Evolutionary conservation across 371 early-diverging fungal species (phyloP), one percentile per base, ranked within the genome.

Genomic region (Syncephalis plumigaleata): DNA sequence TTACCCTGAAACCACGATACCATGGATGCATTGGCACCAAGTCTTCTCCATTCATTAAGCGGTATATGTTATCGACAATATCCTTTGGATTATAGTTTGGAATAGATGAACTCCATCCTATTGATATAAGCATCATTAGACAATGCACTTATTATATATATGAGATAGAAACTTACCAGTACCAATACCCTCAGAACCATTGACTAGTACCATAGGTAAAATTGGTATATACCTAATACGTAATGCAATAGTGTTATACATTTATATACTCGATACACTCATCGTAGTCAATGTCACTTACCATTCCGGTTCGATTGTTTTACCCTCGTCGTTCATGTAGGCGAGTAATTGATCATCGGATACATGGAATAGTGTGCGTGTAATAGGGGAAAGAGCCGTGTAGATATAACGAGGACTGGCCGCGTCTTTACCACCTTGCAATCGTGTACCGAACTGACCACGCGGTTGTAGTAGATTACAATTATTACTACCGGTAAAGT

Each of bases 141-240:
- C n/a, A n/a, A n/a, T n/a, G n/a, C n/a, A n/a, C n/a, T n/a, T n/a
- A n/a, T n/a, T n/a, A n/a, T n/a, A n/a, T n/a, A n/a, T n/a, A n/a
- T n/a, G n/a, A n/a, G n/a, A n/a, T n/a, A n/a, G n/a, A n/a, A n/a
- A n/a, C n/a, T n/a, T n/a, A n/a, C n/a, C 99, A 13, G 99, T 99
- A 27, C 99, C 99, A 49, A 99, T 99, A 53, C 99, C 99, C 23
- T 96, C 92, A 1, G 87, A 77, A 23, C 99, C 99, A 61, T 99
- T 99, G 8, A 98, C 76, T 18, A 99, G 67, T 0, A 99, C 76
- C 88, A 98, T 85, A 0, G 99, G 99, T 2, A 99, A 57, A 36
- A 99, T 80, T 1, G 99, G 99, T 5, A 98, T 64, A 64, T 91
- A 96, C 71, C 71, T 73, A 36, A 1, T 40, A 40, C 40, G 17